phyloP scores from a whole-genome alignment of 176 grass and related monocot species.

The Typha latifolia region DNA sequence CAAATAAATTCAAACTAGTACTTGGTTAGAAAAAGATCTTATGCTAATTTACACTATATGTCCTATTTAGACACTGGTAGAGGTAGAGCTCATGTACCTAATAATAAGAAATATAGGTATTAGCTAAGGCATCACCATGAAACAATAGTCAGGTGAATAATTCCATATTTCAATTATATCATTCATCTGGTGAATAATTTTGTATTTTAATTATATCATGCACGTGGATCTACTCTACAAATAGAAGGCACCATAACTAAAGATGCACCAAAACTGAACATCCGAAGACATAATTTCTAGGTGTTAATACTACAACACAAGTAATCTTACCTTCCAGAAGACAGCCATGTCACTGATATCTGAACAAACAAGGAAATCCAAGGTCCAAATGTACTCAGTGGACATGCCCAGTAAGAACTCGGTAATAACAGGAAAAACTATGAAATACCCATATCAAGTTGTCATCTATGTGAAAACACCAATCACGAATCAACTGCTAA shows the following conservation, averaged over 20 bases:
- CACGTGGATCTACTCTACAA: background rate
- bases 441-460: no score
- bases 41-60: background rate
- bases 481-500: no score
- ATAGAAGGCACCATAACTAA: background rate
- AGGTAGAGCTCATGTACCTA: background rate
- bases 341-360: background rate
- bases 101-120: background rate
- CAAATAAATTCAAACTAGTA: background rate
- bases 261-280: background rate
- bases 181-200: background rate
- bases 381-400: background rate
- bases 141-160: background rate
- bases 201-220: background rate
- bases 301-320: background rate
- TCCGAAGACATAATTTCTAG: background rate
- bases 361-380: background rate
- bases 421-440: background rate
- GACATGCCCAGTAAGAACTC: no score
- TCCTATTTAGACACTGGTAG: background rate
- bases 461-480: no score
- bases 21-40: background rate
- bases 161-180: background rate
- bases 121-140: background rate
- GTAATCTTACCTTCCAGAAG: background rate